Evolutionary conservation across 495 filamentous ascomycete genomes (phyloP).

Genomic region (Aspergillus funiculosus): DNA sequence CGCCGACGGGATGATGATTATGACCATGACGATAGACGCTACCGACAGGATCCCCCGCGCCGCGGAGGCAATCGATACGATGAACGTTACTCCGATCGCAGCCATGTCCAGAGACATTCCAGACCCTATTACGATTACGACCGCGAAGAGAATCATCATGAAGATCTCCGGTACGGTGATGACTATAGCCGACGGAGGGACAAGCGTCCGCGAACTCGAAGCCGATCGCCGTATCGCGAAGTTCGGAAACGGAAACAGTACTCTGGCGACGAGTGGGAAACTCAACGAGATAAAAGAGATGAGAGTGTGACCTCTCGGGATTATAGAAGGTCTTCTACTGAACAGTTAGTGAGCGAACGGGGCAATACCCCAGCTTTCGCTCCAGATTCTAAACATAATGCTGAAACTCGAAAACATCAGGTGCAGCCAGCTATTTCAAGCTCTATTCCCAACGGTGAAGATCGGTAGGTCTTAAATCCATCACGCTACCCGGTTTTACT

Average conservation of each 20-base stretch:
- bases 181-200: slow-evolving; percentile 52
- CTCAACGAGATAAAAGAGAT: slow-evolving; percentile 21
- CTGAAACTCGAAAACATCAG: slow-evolving; percentile 63
- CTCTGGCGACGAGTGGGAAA: slow-evolving; percentile 32
- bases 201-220: slow-evolving; percentile 63
- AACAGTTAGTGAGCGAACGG: slow-evolving; percentile 67
- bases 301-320: slow-evolving; percentile 17
- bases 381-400: slow-evolving; percentile 53
- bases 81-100: slow-evolving; percentile 29
- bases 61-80: slow-evolving; percentile 34
- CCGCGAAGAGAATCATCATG: slow-evolving; percentile 46
- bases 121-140: slow-evolving; percentile 63
- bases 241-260: slow-evolving; percentile 41
- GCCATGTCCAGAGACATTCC: slow-evolving; percentile 26
- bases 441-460: slow-evolving; percentile 20
- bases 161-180: slow-evolving; percentile 48
- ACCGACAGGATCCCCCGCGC: slow-evolving; percentile 45
- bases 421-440: slow-evolving; percentile 43
- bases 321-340: slow-evolving; percentile 36
- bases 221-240: slow-evolving; percentile 49
- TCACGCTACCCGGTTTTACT: neutral
- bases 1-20: slow-evolving; percentile 62
- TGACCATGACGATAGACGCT: slow-evolving; percentile 39
- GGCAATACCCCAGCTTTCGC: slow-evolving; percentile 49
- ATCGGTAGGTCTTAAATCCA: slow-evolving; percentile 39